phyloP scores from a whole-genome alignment of 1,284 basidiomycete species.

The Peniophora sp. region DNA sequence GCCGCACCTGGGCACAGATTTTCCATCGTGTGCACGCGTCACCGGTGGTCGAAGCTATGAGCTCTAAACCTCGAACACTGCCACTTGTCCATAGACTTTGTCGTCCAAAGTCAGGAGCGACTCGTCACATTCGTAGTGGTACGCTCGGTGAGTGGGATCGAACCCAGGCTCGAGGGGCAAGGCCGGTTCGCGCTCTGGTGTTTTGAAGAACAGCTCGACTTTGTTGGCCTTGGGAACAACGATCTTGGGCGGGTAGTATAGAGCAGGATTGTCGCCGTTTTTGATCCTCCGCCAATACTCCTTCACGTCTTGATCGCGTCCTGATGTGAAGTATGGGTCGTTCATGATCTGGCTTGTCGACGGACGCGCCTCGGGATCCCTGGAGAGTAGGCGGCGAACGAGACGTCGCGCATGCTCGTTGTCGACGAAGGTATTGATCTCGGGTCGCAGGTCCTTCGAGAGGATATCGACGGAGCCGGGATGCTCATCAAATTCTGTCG shows the following conservation, averaged over 20 bases:
- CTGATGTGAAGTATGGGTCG: slow-evolving; percentile 5
- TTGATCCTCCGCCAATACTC: background rate
- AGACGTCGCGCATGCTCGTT: background rate
- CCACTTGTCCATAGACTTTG: too few species aligned
- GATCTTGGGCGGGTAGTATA: background rate
- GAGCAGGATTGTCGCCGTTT: background rate
- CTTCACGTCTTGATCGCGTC: background rate
- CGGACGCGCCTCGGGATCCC: slow-evolving; percentile 2
- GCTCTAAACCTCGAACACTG: too few species aligned
- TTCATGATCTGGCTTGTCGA: slow-evolving; percentile 5
- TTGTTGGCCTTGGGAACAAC: background rate
- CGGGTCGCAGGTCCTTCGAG: background rate
- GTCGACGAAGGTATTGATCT: background rate
- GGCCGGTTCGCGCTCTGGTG: background rate
- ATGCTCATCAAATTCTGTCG: background rate
- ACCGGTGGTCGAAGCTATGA: too few species aligned
- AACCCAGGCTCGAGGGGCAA: background rate
- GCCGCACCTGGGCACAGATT: too few species aligned
- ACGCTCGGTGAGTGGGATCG: background rate
- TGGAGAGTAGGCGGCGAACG: slow-evolving; percentile 3
- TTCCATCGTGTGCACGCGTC: too few species aligned
- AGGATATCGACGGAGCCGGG: background rate
- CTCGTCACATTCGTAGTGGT: too few species aligned
- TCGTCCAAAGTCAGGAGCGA: too few species aligned
- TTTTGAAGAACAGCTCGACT: background rate